Percentiles rank a stretch among this genome's conserved stretches.
Evolutionary conservation across 495 filamentous ascomycete genomes (phyloP).

Genomic region (Rostrohypoxylon terebratum): DNA sequence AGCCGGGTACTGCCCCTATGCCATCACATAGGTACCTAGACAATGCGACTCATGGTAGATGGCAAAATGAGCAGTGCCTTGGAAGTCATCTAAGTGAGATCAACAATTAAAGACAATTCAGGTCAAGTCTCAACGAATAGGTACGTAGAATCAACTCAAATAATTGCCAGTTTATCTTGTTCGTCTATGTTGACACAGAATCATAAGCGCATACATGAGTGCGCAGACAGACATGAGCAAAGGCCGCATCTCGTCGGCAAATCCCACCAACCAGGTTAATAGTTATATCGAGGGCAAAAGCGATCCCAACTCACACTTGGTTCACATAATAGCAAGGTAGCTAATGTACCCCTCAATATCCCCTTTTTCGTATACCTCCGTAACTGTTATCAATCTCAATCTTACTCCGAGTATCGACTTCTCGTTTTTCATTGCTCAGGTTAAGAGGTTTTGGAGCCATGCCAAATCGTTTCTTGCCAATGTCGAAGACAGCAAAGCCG

Average conservation of each 20-base stretch:
- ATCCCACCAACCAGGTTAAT: slow-evolving; percentile 17
- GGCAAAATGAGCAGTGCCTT: background rate
- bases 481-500: slow-evolving; percentile 80
- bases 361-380: background rate
- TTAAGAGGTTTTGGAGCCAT: slow-evolving; percentile 66
- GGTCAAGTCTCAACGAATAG: background rate
- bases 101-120: background rate
- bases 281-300: slow-evolving; percentile 19
- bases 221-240: slow-evolving; percentile 21
- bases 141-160: slow-evolving; percentile 18
- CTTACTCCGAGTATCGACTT: slow-evolving; percentile 7
- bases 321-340: background rate
- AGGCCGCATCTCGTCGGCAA: background rate
- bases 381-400: background rate
- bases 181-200: slow-evolving; percentile 21
- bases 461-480: slow-evolving; percentile 73
- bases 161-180: slow-evolving; percentile 27
- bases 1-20: background rate
- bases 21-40: background rate
- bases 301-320: background rate
- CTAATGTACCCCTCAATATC: background rate
- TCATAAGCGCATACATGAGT: slow-evolving; percentile 15
- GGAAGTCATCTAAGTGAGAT: background rate
- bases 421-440: slow-evolving; percentile 30
- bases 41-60: background rate